Percentiles rank a stretch among this genome's conserved stretches.
Evolutionary conservation across 768 basidiomycete species (phyloP).

Genomic region (Pleurotus platypus): DNA sequence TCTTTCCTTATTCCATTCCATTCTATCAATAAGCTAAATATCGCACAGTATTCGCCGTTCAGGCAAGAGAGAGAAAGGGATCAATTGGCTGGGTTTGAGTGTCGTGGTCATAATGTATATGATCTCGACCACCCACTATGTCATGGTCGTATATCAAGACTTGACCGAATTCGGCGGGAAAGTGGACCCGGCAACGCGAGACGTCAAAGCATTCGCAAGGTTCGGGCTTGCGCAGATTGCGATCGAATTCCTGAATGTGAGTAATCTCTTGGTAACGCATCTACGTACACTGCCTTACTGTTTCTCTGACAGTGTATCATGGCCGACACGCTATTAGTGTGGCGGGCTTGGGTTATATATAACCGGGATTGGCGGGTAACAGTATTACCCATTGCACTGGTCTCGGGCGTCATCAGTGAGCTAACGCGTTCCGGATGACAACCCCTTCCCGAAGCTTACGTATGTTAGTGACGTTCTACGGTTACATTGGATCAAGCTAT

Average conservation of each 20-base stretch:
- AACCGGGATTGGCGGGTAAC: constrained; percentile 1
- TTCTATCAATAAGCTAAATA: background rate
- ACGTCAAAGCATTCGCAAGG: constrained; percentile 6
- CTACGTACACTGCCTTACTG: background rate
- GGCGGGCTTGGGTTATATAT: constrained; percentile 6
- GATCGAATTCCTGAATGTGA: constrained; percentile 6
- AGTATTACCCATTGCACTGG: background rate
- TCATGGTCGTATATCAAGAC: constrained; percentile 6
- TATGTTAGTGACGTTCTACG: background rate
- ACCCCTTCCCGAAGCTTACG: background rate
- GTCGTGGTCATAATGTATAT: background rate
- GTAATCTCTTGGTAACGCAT: background rate
- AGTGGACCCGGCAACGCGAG: background rate
- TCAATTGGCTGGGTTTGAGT: constrained; percentile 3
- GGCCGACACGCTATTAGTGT: background rate
- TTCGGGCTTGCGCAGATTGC: constrained; percentile 5
- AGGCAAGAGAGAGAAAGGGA: background rate
- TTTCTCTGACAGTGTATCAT: background rate
- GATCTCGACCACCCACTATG: constrained; percentile 1
- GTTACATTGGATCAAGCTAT: constrained; percentile 7
- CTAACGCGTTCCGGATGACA: background rate
- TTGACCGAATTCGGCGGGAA: background rate
- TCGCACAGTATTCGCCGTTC: background rate
- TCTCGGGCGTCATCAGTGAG: background rate
- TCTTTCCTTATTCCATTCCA: background rate